Percentiles rank a stretch among this genome's conserved stretches.
These are phyloP conservation scores for Skeletonema grethae DNA, from an alignment of 108 stramenopile genomes.

Conservation along the genomic window DNA sequence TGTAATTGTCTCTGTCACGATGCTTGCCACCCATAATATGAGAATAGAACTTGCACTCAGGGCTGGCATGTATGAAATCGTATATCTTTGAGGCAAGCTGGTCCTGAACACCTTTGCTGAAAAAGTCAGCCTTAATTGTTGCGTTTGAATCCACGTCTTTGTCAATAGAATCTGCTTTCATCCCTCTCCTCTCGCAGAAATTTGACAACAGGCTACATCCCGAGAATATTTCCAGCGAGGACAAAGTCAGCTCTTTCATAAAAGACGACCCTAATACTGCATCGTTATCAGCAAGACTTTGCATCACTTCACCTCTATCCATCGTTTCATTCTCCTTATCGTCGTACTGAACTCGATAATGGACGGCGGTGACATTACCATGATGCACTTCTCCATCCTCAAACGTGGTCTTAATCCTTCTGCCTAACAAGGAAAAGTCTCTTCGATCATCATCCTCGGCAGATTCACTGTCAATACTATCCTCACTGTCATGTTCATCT, in stretches of 20 bases:
- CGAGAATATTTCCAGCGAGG: conserved; percentile 27
- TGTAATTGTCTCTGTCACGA: conserved; percentile 27
- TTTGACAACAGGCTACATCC: conserved; percentile 38
- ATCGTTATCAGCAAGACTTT: conserved; percentile 26
- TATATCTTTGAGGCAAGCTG: neutral
- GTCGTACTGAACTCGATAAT: conserved; percentile 29
- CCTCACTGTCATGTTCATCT: neutral
- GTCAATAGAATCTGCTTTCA: conserved; percentile 29
- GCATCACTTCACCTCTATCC: conserved; percentile 13
- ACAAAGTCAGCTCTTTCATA: neutral
- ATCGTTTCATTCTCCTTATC: conserved; percentile 33
- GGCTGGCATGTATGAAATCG: conserved; percentile 57
- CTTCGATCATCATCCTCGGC: neutral
- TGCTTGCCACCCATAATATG: conserved; percentile 36
- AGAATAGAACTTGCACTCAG: conserved; percentile 43
- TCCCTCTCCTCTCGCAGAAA: conserved; percentile 27
- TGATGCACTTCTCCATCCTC: conserved; percentile 29
- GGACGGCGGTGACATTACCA: conserved; percentile 24
- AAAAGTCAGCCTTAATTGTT: conserved; percentile 32
- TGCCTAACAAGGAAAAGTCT: conserved; percentile 10
- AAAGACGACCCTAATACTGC: neutral
- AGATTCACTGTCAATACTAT: neutral
- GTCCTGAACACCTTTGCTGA: conserved; percentile 17
- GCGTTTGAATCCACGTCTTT: conserved; percentile 32
- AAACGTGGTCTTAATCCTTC: conserved; percentile 25